phyloP scores from a whole-genome alignment of 2,329 filamentous ascomycete species.

The Sclerotinia trifoliorum region DNA sequence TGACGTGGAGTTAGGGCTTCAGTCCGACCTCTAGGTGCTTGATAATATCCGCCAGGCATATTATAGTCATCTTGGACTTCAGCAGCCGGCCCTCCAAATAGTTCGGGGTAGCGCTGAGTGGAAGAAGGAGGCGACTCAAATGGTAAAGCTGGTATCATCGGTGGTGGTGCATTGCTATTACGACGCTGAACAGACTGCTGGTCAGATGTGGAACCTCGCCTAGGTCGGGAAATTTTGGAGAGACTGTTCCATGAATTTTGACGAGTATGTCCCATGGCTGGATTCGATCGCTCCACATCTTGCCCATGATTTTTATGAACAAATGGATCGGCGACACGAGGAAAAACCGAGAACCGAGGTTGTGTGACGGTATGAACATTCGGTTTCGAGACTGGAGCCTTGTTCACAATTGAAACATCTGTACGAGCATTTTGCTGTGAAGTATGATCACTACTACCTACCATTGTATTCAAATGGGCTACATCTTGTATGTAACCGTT shows the following conservation, averaged over 20 bases:
- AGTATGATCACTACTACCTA: neutral
- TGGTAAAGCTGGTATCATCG: constrained; percentile 19
- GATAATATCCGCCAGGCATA: constrained; percentile 35
- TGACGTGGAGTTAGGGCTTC: constrained; percentile 44
- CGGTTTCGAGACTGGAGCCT: neutral
- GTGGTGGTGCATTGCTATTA: constrained; percentile 15
- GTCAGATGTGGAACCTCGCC: constrained; percentile 13
- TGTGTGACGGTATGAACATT: neutral
- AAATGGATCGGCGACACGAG: constrained; percentile 7
- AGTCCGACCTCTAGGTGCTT: constrained; percentile 34
- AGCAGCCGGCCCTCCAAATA: constrained; percentile 43
- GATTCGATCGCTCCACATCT: neutral
- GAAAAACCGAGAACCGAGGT: constrained; percentile 13
- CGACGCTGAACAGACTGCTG: neutral
- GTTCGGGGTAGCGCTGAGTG: constrained; percentile 50
- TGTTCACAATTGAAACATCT: neutral
- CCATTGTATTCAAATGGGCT: neutral
- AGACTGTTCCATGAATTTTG: constrained; percentile 4
- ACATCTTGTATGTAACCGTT: neutral
- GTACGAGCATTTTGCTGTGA: neutral
- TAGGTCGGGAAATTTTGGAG: neutral
- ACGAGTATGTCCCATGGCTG: neutral
- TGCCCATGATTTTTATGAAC: neutral
- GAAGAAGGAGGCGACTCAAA: constrained; percentile 52
- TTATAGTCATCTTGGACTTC: constrained; percentile 32